These are phyloP conservation scores for Vaccinium vitisidaea DNA, from an alignment of 148 eudicot genomes.

Conservation along the genomic window DNA sequence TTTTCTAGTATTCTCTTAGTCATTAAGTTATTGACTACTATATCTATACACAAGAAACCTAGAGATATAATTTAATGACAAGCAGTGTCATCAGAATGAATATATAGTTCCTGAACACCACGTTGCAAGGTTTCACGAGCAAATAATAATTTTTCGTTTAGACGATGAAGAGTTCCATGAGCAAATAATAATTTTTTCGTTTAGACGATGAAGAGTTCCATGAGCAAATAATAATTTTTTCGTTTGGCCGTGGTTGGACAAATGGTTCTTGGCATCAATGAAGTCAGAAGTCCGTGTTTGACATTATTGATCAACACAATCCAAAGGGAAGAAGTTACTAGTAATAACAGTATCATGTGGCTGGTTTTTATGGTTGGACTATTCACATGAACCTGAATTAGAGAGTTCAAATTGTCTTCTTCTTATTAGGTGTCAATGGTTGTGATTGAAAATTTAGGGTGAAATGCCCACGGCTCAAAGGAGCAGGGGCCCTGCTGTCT, in stretches of 20 bases:
- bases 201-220: no score
- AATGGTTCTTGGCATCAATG: neutral
- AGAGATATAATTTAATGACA: neutral
- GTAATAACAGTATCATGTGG: neutral
- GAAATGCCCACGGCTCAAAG: neutral
- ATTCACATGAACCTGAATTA: neutral
- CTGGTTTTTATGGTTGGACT: neutral
- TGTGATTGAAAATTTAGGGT: neutral
- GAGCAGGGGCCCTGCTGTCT: no score
- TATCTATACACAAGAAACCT: neutral
- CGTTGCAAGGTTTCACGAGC: no score
- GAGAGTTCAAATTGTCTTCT: neutral
- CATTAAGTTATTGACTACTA: neutral
- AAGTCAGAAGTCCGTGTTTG: neutral
- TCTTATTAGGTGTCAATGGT: neutral
- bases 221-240: no score
- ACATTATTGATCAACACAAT: neutral
- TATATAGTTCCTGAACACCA: no score
- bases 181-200: no score
- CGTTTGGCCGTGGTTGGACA: neutral
- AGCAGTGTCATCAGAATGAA: no score
- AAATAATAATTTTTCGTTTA: no score
- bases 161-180: no score
- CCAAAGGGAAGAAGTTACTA: neutral
- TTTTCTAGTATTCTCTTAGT: neutral